Percentiles rank a stretch among this genome's conserved stretches.
Evolutionary conservation across 257 asterid genomes (phyloP).

Genomic region (Fraxinus americana): DNA sequence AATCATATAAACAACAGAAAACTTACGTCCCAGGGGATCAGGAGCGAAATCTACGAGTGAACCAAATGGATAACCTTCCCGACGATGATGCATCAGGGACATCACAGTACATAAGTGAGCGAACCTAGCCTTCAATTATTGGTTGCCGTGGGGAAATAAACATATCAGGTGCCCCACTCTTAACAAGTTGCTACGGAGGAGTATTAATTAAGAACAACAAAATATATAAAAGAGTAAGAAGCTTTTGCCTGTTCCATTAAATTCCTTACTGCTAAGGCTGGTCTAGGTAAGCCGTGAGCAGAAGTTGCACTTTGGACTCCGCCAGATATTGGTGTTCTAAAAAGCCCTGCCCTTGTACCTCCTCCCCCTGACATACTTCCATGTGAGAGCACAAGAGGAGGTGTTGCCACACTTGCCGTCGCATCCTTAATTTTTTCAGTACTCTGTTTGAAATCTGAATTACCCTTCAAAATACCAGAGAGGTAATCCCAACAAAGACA

Average conservation of each 20-base stretch:
- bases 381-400: slow-evolving; percentile 48
- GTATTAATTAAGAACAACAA: background rate
- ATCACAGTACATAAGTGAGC: slow-evolving; percentile 95
- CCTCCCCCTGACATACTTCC: slow-evolving; percentile 58
- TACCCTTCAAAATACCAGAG: slow-evolving; percentile 75
- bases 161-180: slow-evolving; percentile 23
- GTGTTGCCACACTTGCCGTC: slow-evolving; percentile 35
- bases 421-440: slow-evolving; percentile 29
- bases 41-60: slow-evolving; percentile 95
- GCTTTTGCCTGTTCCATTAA: slow-evolving; percentile 88
- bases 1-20: slow-evolving; percentile 8
- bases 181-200: slow-evolving; percentile 1
- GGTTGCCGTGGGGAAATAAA: slow-evolving; percentile 19
- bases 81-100: slow-evolving; percentile 95
- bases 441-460: slow-evolving; percentile 46
- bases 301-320: slow-evolving; percentile 99
- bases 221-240: background rate
- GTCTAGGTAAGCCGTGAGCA: slow-evolving; percentile 92
- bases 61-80: slow-evolving; percentile 98
- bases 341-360: slow-evolving; percentile 91
- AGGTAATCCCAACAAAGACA: slow-evolving; percentile 30
- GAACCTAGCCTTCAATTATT: slow-evolving; percentile 78
- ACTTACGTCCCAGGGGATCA: slow-evolving; percentile 81
- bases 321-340: slow-evolving; percentile 96
- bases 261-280: slow-evolving; percentile 95